These are phyloP conservation scores for Nemania bipapillata DNA, from an alignment of 2,329 filamentous ascomycete genomes.

Conservation along the genomic window DNA sequence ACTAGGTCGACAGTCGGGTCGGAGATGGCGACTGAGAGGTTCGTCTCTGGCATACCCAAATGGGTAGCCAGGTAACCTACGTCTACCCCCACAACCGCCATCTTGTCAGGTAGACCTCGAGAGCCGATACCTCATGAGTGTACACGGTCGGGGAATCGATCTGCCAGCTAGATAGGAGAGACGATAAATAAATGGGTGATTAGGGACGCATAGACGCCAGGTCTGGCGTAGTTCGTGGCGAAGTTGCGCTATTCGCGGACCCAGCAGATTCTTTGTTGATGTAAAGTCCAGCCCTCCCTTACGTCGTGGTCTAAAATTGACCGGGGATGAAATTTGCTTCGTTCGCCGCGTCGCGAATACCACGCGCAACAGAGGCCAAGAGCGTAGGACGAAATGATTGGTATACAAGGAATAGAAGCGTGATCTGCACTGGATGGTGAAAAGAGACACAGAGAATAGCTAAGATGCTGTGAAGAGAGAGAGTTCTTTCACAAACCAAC, in stretches of 20 bases:
- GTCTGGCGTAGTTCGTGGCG: background rate
- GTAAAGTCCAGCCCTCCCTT: conserved; percentile 7
- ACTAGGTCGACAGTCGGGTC: conserved; percentile 83
- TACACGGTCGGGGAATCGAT: background rate
- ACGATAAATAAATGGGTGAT: background rate
- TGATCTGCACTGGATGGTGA: background rate
- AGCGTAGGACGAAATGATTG: background rate
- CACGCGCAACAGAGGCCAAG: background rate
- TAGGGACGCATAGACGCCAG: background rate
- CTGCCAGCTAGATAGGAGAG: background rate
- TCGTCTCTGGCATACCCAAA: conserved; percentile 73
- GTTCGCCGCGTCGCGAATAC: conserved; percentile 26
- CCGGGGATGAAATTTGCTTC: conserved; percentile 11
- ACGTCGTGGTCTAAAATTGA: background rate
- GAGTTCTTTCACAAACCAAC: conserved; percentile 37
- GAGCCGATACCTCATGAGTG: conserved; percentile 46
- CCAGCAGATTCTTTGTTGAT: conserved; percentile 13
- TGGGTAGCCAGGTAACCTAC: conserved; percentile 78
- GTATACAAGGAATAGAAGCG: background rate
- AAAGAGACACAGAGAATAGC: background rate
- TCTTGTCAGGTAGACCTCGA: conserved; percentile 53
- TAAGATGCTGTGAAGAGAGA: conserved; percentile 12
- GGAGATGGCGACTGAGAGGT: conserved; percentile 69
- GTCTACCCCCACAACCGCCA: conserved; percentile 73
- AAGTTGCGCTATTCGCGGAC: background rate